Evolutionary conservation across 345 rosid species (phyloP).

Genomic region (Populus simonii): DNA sequence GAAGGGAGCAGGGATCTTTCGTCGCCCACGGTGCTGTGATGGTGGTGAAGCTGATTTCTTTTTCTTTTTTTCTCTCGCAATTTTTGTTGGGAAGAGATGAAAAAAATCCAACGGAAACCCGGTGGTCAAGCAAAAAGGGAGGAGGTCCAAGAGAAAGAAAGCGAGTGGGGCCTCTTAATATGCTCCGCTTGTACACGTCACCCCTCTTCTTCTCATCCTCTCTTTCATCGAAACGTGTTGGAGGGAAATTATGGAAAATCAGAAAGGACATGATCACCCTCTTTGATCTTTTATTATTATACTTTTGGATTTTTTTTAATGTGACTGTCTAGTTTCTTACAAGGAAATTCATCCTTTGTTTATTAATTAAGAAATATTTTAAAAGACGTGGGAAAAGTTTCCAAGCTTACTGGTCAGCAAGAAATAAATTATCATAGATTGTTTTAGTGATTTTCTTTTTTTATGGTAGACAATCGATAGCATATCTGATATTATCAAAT

Average conservation of each 20-base stretch:
- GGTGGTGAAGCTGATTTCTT: neutral
- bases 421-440: too few species aligned
- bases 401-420: too few species aligned
- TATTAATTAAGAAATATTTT: too few species aligned
- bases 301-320: too few species aligned
- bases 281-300: too few species aligned
- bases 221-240: neutral
- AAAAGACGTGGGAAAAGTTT: too few species aligned
- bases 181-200: slow-evolving; percentile 48
- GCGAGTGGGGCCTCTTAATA: slow-evolving; percentile 10
- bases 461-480: too few species aligned
- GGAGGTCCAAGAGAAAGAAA: slow-evolving; percentile 24
- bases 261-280: neutral
- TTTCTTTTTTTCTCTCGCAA: neutral
- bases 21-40: neutral
- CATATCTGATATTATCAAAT: too few species aligned
- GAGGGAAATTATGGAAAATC: neutral
- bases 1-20: neutral
- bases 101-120: slow-evolving; percentile 31
- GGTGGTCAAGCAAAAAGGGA: slow-evolving; percentile 27
- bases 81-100: neutral
- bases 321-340: neutral
- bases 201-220: slow-evolving; percentile 24
- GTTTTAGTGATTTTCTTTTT: too few species aligned
- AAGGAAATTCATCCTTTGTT: too few species aligned